Evolutionary conservation across 441 rosid species (phyloP).

Genomic region (Daphne laureola): DNA sequence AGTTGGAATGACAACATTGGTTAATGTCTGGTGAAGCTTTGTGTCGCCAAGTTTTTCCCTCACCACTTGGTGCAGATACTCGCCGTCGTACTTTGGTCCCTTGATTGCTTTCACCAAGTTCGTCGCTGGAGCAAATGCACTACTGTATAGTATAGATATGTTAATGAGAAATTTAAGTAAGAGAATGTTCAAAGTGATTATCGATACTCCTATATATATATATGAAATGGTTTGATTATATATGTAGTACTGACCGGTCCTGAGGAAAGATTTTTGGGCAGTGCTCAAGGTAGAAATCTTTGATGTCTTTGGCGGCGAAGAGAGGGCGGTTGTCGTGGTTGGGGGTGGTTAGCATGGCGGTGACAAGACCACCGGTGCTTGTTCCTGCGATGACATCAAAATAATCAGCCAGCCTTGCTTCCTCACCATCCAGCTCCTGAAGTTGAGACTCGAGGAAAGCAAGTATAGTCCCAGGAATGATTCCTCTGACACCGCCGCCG

Average conservation of each 20-base stretch:
- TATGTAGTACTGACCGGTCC: constrained; percentile 9
- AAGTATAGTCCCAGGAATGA: constrained; percentile 47
- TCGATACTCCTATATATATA: neutral
- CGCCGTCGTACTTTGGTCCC: constrained; percentile 40
- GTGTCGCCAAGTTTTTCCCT: constrained; percentile 25
- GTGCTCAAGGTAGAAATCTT: constrained; percentile 32
- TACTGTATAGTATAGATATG: no score
- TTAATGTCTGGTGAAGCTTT: constrained; percentile 25
- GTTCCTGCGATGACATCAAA: constrained; percentile 53
- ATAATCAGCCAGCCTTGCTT: constrained; percentile 45
- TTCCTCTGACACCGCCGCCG: constrained; percentile 62
- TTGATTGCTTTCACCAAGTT: constrained; percentile 24
- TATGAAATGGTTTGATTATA: neutral
- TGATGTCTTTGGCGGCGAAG: constrained; percentile 43
- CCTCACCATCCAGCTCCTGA: constrained; percentile 52
- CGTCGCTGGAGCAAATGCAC: constrained; percentile 19
- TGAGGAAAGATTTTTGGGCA: constrained; percentile 48
- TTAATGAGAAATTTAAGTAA: no score
- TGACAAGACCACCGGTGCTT: constrained; percentile 57
- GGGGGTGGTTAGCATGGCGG: constrained; percentile 49
- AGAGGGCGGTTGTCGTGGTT: constrained; percentile 33
- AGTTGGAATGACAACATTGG: constrained; percentile 40
- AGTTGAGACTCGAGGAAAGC: constrained; percentile 51
- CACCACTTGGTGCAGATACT: constrained; percentile 23
- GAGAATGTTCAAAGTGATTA: no score